Base-by-base conservation (phyloP, 2,329 filamentous ascomycete species). In the Apiospora aurea region DNA sequence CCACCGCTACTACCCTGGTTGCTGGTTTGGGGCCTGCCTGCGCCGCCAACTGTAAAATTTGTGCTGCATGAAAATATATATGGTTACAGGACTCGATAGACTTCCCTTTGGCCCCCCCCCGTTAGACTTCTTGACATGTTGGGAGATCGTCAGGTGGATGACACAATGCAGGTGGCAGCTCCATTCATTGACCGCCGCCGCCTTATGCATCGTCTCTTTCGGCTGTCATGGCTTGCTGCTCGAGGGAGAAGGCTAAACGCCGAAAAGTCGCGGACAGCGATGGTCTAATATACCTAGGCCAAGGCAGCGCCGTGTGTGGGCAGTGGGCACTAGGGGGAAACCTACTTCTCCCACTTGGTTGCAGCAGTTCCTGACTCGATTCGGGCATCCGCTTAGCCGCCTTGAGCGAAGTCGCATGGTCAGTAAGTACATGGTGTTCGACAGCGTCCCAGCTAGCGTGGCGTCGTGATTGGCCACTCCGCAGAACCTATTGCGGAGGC, bases 401-500 rank as follows among this genome's bases (percentile, higher is more conserved):
- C 43, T 69, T 49, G 44, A 69, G 67, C 67, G 34, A 64, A 64
- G 57, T 49, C 47, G 43, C 67, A 49, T 34, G n/a, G n/a, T n/a
- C n/a, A n/a, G n/a, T n/a, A n/a, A n/a, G n/a, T n/a, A n/a, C 67
- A 49, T 34, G 67, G 67, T 49, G 44, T 38, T 69, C 67, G 67
- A 69, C 67, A 69, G 67, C 67, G 67, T 69, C 44, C 38, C 14
- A 47, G 38, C 67, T 71, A 70, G 70, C 47, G 67, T 66, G 61
- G 26, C 49, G 72, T 46, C 47, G 34, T 71, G 70, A 73, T 73
- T 73, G 72, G 72, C 72, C 53, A 70, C 72, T 73, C 72, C 72
- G 61, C 72, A 73, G 66, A 51, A 67, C 46, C 46, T 49, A 64
- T 69, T 71, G 72, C 69, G 72, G 72, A 73, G 70, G 67, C 44